Evolutionary conservation across 257 asterid genomes (phyloP), one percentile per base, ranked within the genome.

Genomic region (Nicotiana sylvestris): DNA sequence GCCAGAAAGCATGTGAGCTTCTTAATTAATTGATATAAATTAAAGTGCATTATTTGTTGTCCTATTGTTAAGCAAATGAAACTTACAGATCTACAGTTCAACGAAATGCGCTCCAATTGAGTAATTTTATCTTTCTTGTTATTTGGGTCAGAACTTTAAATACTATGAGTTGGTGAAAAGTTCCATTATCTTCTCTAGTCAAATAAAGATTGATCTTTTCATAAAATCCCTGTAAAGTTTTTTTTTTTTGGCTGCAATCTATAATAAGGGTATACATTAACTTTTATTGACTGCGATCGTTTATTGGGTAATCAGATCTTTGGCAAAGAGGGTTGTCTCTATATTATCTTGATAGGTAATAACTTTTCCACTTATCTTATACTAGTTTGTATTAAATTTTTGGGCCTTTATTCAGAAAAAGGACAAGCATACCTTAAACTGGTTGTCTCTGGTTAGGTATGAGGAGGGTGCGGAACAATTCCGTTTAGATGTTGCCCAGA

Each of bases 241-340:
- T 13, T 55, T 53, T 55, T n/a, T 55, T 4, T 56, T 72, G 27
- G 77, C 61, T 51, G 77, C 51, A 55, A 56, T 37, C 12, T 15
- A 80, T 9, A 49, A 27, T 33, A 76, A 65, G 43, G 85, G 78
- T 35, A 69, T 16, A 66, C 25, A 72, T 70, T 66, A 64, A 32
- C 86, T 85, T 76, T 67, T 53, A 70, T 86, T 92, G 88, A 90
- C 86, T 69, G 57, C 61, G 46, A 49, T 77, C 18, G 57, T 83
- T 84, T 85, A 81, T 85, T 91, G 82, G 91, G 87, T 87, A 21
- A 90, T 86, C 97, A 95, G 99, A 92, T 92, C 95, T 92, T 82
- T 95, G 98, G 99, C 99, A 95, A 88, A 94, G 98, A 88, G 99
- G 99, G 6, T 88, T 95, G 79, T 87, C 98, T 8, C 86, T 95